Evolutionary conservation across 2,329 filamentous ascomycete genomes (phyloP).

Genomic region (Teratosphaeriaceae sp.): DNA sequence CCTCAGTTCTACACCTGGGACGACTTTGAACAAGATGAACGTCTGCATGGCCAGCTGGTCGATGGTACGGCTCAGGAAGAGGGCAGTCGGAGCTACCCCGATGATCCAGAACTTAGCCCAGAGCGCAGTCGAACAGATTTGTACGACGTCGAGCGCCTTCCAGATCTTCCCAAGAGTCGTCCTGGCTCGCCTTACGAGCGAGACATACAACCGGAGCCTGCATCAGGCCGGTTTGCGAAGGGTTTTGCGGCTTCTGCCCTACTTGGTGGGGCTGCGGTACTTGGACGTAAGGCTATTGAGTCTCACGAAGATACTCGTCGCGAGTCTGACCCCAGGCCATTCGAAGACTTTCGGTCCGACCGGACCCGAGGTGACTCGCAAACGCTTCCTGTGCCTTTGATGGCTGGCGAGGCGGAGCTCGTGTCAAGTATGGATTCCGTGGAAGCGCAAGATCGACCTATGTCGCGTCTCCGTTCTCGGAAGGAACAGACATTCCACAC

Average conservation of each 20-base stretch:
- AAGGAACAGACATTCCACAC: too few relatives aligned
- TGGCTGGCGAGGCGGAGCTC: too few relatives aligned
- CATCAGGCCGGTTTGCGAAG: conserved; percentile 2
- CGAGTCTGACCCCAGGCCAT: conserved; percentile 7
- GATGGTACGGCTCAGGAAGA: neutral
- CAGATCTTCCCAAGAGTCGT: neutral
- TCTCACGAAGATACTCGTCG: neutral
- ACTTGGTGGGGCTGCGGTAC: conserved; percentile 21
- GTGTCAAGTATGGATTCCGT: too few relatives aligned
- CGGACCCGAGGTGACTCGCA: too few relatives aligned
- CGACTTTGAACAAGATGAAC: conserved; percentile 29
- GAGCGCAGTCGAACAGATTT: neutral
- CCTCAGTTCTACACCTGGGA: conserved; percentile 34
- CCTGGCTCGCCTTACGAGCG: conserved; percentile 3
- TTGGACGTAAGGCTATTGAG: neutral
- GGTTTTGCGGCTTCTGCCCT: conserved; percentile 21
- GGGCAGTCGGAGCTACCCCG: too few relatives aligned
- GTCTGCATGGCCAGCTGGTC: conserved; percentile 15
- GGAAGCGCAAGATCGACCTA: too few relatives aligned
- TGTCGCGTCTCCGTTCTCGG: too few relatives aligned
- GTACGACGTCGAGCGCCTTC: conserved; percentile 1
- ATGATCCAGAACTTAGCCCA: too few relatives aligned
- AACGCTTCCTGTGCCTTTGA: too few relatives aligned
- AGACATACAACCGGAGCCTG: conserved; percentile 11
- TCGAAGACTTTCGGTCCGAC: too few relatives aligned